Base-by-base conservation (phyloP, 192 early-diverging fungal species). In the Chytriomyces sp. region DNA sequence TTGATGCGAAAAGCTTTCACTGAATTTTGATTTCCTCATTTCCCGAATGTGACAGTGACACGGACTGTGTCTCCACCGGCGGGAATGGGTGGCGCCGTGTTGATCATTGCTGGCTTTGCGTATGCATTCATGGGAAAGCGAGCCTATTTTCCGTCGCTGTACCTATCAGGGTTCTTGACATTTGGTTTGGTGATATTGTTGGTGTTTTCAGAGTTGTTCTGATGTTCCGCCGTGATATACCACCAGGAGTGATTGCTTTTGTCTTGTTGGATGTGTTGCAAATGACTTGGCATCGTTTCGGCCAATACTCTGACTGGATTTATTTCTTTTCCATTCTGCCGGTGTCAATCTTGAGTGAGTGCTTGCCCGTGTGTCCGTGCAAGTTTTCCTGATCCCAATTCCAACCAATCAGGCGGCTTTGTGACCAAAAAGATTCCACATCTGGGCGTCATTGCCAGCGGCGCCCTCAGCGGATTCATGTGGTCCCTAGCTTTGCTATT, bases 231-330 rank as follows among this genome's bases (percentile, higher is more conserved):
- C 26, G 13, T 24, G 20, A 47, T 18, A 46, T 69, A 18, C n/a
- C 50, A 5, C 48, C 69, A 78, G 77, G 59, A 5, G 10, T 78
- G 7, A 20, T 64, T 46, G 8, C 49, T 4, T 78, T 71, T 63
- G 44, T 72, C 6, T 26, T 70, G 11, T 50, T 71, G 7, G 77
- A 78, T 44, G 47, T 78, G 46, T 64, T 77, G 45, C 77, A 78
- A 50, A 62, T 47, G 48, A 23, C 50, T 13, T 78, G 77, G 77
- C 67, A 70, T 46, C 35, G 69, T 50, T 78, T 78, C 46, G 77
- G 77, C 18, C 67, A 24, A 5, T 78, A 78, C 46, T 69, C 77
- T 3, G 77, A 78, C 26, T 78, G 77, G 77, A 78, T 78, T 23
- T 78, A 78, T 45, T 50, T 78, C 5, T 26, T 71, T 63, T 13